These are phyloP conservation scores for Coniella vitis DNA, from an alignment of 2,329 filamentous ascomycete species.

Conservation along the genomic window DNA sequence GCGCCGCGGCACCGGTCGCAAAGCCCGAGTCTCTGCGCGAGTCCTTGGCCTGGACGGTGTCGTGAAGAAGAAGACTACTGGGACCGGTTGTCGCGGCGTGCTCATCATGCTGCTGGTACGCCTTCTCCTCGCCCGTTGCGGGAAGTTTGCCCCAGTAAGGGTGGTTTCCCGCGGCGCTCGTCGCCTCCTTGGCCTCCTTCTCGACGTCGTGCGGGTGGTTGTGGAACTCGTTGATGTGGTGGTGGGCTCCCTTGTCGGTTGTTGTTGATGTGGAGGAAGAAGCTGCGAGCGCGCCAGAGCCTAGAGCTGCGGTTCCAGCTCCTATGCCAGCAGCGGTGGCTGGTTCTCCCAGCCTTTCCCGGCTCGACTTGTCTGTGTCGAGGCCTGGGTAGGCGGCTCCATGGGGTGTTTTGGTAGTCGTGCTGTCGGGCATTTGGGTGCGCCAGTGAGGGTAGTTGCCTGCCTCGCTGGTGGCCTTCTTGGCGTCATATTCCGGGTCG, in stretches of 20 bases:
- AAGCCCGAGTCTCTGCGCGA: not conserved
- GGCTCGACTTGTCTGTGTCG: too few relatives aligned
- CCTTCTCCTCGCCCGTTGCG: not conserved
- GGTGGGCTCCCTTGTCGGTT: not conserved
- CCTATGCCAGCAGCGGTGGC: too few relatives aligned
- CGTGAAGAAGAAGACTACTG: too few relatives aligned
- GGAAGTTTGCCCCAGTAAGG: slow-evolving; percentile 14
- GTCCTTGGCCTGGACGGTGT: not conserved
- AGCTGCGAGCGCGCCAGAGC: too few relatives aligned
- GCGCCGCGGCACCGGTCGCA: not conserved
- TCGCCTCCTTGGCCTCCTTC: slow-evolving; percentile 8
- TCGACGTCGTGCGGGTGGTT: slow-evolving; percentile 9
- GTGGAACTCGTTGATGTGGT: slow-evolving; percentile 3
- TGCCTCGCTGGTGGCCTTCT: slow-evolving; percentile 8
- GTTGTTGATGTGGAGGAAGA: not conserved
- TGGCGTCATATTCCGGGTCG: not conserved
- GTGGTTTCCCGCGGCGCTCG: slow-evolving; percentile 14
- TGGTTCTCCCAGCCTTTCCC: too few relatives aligned
- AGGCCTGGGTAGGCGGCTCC: too few relatives aligned
- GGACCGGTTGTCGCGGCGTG: not conserved
- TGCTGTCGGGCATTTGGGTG: not conserved
- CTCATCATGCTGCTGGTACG: not conserved
- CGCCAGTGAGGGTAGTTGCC: slow-evolving; percentile 16
- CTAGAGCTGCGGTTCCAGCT: too few relatives aligned
- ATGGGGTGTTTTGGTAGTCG: too few relatives aligned